These are phyloP conservation scores for Phytophthora pluvialis DNA, from an alignment of 352 stramenopile species.

Conservation along the genomic window DNA sequence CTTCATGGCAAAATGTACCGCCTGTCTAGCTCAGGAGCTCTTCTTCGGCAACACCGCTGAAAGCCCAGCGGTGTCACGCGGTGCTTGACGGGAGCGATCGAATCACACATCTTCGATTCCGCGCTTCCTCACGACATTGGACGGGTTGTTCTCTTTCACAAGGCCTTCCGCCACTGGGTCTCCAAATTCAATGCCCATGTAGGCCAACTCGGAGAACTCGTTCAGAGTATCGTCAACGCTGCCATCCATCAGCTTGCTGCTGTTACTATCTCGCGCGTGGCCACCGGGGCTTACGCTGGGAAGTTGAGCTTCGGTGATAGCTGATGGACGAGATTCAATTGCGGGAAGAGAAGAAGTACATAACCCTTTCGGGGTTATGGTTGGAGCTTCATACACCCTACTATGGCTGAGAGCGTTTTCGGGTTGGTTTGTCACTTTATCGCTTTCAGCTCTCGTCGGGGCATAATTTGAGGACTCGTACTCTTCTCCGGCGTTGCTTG, in stretches of 20 bases:
- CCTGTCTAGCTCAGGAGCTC: conserved; percentile 7
- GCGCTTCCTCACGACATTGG: conserved; percentile 61
- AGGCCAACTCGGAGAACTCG: conserved; percentile 78
- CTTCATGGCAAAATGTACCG: conserved; percentile 29
- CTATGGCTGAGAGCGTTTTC: conserved; percentile 9
- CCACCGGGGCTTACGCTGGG: conserved; percentile 17
- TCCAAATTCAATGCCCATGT: conserved; percentile 77
- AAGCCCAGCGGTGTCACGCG: conserved; percentile 1
- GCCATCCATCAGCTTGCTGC: conserved; percentile 28
- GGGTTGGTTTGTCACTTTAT: background rate
- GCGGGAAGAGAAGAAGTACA: conserved; percentile 2
- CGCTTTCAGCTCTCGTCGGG: conserved; percentile 4
- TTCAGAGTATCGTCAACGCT: conserved; percentile 68
- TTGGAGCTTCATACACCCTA: conserved; percentile 19
- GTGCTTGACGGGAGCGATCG: conserved; percentile 8
- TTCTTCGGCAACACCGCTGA: conserved; percentile 4
- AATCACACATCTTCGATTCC: conserved; percentile 70
- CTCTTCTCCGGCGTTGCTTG: background rate
- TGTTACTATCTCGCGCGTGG: conserved; percentile 11
- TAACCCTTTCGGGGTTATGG: conserved; percentile 15
- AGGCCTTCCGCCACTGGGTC: conserved; percentile 67
- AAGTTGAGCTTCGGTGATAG: conserved; percentile 22
- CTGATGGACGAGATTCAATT: conserved; percentile 23
- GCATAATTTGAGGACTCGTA: conserved; percentile 13
- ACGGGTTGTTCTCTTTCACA: conserved; percentile 73